Conservation (phyloP, 176 grass and related monocot genomes). For the Hyparrhenia diplandra region DNA sequence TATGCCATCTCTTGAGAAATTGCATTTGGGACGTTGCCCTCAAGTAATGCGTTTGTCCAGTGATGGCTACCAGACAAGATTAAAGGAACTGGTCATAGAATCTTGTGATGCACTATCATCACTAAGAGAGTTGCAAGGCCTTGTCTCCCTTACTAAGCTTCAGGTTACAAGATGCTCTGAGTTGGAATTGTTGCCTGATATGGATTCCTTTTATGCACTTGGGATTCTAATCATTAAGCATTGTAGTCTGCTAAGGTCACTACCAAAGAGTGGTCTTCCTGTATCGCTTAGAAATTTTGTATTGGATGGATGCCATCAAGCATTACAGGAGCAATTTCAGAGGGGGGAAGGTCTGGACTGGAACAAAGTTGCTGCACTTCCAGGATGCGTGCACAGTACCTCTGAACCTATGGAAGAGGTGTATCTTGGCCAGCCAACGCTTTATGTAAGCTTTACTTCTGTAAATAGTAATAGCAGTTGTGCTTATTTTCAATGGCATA, state of each 20-base stretch:
- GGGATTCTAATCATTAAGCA: background rate
- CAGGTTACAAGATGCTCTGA: background rate
- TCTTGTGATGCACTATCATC: too few species aligned
- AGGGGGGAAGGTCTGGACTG: conserved; percentile 8
- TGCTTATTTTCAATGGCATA: too few species aligned
- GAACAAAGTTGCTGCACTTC: conserved; percentile 16
- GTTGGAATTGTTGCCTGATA: background rate
- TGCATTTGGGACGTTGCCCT: background rate
- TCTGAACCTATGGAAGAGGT: background rate
- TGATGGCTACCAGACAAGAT: background rate
- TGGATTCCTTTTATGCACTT: conserved; percentile 3
- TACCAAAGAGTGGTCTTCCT: conserved; percentile 27
- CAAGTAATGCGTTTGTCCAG: background rate
- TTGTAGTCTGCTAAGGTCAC: background rate
- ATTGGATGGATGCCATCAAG: background rate
- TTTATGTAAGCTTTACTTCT: too few species aligned
- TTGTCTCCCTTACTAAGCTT: conserved; percentile 1
- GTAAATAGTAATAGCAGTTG: too few species aligned
- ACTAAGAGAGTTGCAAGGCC: too few species aligned
- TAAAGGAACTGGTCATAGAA: background rate
- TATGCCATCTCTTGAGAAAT: conserved; percentile 2
- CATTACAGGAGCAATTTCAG: conserved; percentile 16
- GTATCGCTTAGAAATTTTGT: background rate
- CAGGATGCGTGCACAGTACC: background rate
- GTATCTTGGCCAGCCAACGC: too few species aligned